These are phyloP conservation scores for Lasiosphaeria miniovina DNA, from an alignment of 495 filamentous ascomycete genomes.

Conservation along the genomic window DNA sequence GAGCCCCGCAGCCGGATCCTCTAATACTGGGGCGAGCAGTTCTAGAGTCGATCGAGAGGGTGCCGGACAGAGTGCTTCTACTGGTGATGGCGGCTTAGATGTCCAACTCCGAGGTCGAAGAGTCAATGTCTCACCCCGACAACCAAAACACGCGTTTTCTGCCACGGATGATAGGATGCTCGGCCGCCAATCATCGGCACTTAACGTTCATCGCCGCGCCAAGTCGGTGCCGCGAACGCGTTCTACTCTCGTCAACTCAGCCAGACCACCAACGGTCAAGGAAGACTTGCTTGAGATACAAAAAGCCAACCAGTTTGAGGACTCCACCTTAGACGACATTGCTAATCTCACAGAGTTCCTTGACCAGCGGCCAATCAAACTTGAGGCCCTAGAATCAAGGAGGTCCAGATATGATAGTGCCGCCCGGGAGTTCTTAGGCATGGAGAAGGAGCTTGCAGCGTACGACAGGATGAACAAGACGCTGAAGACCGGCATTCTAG, in stretches of 20 bases:
- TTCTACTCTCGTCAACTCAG: slow-evolving; percentile 45
- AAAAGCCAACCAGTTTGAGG: slow-evolving; percentile 46
- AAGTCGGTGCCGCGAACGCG: slow-evolving; percentile 36
- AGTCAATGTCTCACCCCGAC: slow-evolving; percentile 3
- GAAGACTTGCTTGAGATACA: slow-evolving; percentile 51
- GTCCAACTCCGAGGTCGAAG: slow-evolving; percentile 9
- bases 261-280: slow-evolving; percentile 43
- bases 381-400: slow-evolving; percentile 6
- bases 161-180: slow-evolving; percentile 16
- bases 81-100: neutral
- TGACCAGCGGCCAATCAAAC: slow-evolving; percentile 3
- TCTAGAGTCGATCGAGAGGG: neutral
- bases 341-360: slow-evolving; percentile 38
- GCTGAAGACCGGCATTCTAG: slow-evolving; percentile 55
- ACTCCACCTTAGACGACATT: slow-evolving; percentile 53
- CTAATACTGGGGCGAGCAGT: neutral
- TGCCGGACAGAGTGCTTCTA: neutral
- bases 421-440: slow-evolving; percentile 22
- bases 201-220: slow-evolving; percentile 26
- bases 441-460: slow-evolving; percentile 51
- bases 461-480: slow-evolving; percentile 57
- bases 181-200: slow-evolving; percentile 27
- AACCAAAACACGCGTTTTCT: slow-evolving; percentile 18
- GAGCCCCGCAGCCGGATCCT: neutral
- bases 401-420: neutral